Conservation (phyloP, 1,284 basidiomycete genomes). For the Chalciporus piperatoides region DNA sequence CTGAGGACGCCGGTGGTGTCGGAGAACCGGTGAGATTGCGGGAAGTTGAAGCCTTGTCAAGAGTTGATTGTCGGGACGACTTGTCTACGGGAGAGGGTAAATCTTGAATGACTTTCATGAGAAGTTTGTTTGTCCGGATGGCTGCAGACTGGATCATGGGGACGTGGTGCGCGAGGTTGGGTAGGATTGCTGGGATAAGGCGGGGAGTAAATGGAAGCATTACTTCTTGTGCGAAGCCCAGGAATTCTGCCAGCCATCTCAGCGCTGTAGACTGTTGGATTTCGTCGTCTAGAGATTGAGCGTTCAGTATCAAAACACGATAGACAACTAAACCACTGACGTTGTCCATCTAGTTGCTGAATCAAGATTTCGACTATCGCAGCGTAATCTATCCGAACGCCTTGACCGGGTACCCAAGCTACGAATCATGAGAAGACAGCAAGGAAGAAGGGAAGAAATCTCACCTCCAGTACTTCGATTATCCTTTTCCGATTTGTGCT, state of each 20-base stretch:
- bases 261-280: conserved; percentile 87
- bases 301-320: conserved; percentile 6
- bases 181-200: conserved; percentile 88
- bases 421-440: conserved; percentile 23
- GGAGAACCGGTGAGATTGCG: conserved; percentile 46
- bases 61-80: conserved; percentile 39
- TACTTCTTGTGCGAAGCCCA: conserved; percentile 85
- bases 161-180: conserved; percentile 91
- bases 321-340: conserved; percentile 46
- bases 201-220: conserved; percentile 94
- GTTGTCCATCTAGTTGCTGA: conserved; percentile 82
- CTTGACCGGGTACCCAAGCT: conserved; percentile 92
- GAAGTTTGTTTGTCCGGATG: conserved; percentile 79
- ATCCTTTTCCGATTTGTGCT: conserved; percentile 47
- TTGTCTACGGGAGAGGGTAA: conserved; percentile 69
- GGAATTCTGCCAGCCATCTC: conserved; percentile 90
- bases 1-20: conserved; percentile 41
- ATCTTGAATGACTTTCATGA: conserved; percentile 83
- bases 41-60: conserved; percentile 30
- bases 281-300: conserved; percentile 64
- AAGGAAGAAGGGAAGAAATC: conserved; percentile 16
- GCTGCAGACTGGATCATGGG: conserved; percentile 88
- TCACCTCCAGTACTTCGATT: conserved; percentile 63
- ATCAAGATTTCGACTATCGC: conserved; percentile 94
- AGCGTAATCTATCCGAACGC: conserved; percentile 87